Percentiles rank a stretch among this genome's conserved stretches.
Conservation (phyloP, 306 rosid genomes). For the Vigna unguiculata region DNA sequence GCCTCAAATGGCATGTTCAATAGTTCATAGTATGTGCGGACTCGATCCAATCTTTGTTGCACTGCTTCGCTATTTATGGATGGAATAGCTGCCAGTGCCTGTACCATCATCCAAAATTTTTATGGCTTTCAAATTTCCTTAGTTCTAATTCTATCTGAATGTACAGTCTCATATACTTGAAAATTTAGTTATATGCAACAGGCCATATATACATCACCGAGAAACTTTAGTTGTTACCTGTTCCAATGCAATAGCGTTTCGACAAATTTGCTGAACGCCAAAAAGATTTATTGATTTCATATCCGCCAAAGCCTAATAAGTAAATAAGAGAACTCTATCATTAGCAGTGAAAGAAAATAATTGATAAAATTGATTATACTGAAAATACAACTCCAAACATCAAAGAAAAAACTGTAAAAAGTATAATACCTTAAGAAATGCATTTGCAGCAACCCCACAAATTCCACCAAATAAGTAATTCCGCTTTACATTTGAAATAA, state of each 20-base stretch:
- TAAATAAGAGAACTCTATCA: slow-evolving; percentile 41
- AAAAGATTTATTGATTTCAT: slow-evolving; percentile 92
- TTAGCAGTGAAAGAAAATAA: slow-evolving; percentile 47
- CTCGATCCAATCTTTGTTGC: slow-evolving; percentile 89
- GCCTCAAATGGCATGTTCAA: slow-evolving; percentile 99
- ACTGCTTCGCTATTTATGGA: slow-evolving; percentile 83
- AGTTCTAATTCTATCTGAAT: slow-evolving; percentile 21
- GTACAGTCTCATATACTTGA: slow-evolving; percentile 8
- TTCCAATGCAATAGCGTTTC: slow-evolving; percentile 94
- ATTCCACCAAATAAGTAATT: slow-evolving; percentile 98
- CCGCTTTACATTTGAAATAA: slow-evolving; percentile 75
- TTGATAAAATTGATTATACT: slow-evolving; percentile 13
- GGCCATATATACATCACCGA: neutral
- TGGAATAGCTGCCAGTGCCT: slow-evolving; percentile 99
- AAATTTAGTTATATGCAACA: neutral
- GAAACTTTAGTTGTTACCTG: slow-evolving; percentile 66
- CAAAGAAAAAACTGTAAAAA: slow-evolving; percentile 21
- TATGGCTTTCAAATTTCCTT: slow-evolving; percentile 28
- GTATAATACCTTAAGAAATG: slow-evolving; percentile 72
- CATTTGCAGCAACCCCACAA: slow-evolving; percentile 84
- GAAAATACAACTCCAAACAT: slow-evolving; percentile 34
- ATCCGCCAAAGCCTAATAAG: slow-evolving; percentile 83
- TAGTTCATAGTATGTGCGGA: slow-evolving; percentile 94
- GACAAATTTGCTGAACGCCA: slow-evolving; percentile 99
- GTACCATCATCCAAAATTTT: slow-evolving; percentile 48